These are phyloP conservation scores for Cladorrhinum sp. DNA, from an alignment of 2,329 filamentous ascomycete genomes.

Conservation along the genomic window DNA sequence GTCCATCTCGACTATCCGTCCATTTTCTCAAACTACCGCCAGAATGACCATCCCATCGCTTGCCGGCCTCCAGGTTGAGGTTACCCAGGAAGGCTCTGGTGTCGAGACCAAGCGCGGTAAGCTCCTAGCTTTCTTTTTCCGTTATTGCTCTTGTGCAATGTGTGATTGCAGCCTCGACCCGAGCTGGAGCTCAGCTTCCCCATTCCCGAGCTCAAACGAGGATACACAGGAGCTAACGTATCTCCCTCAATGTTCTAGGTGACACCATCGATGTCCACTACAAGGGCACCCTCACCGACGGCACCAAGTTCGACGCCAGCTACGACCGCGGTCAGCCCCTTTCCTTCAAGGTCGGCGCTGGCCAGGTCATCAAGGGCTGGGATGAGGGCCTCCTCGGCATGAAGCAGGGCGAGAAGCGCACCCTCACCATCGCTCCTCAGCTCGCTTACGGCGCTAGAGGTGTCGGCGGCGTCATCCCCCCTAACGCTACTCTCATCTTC, in stretches of 20 bases:
- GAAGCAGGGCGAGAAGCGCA: conserved; percentile 32
- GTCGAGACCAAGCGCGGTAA: conserved; percentile 27
- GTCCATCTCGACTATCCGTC: background rate
- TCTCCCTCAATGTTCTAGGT: conserved; percentile 19
- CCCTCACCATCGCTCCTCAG: conserved; percentile 26
- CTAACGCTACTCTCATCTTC: conserved; percentile 28
- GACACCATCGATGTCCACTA: conserved; percentile 29
- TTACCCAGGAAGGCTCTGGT: conserved; percentile 18
- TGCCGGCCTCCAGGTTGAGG: conserved; percentile 25
- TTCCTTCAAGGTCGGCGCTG: conserved; percentile 25
- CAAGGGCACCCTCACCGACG: conserved; percentile 24
- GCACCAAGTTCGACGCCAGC: conserved; percentile 28
- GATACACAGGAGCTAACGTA: too few relatives aligned
- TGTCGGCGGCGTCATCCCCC: conserved; percentile 26
- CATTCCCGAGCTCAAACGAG: too few relatives aligned
- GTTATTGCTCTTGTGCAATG: background rate
- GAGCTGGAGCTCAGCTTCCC: background rate
- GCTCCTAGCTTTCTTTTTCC: conserved; percentile 1
- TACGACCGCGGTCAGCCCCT: conserved; percentile 34
- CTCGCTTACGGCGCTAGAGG: conserved; percentile 26
- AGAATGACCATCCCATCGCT: conserved; percentile 28
- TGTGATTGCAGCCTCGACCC: background rate
- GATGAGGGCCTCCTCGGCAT: conserved; percentile 30
- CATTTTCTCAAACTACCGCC: conserved; percentile 3
- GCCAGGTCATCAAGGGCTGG: conserved; percentile 31